Evolutionary conservation across 192 early-diverging fungal species (phyloP).

Genomic region (Allomyces macrogynus): DNA sequence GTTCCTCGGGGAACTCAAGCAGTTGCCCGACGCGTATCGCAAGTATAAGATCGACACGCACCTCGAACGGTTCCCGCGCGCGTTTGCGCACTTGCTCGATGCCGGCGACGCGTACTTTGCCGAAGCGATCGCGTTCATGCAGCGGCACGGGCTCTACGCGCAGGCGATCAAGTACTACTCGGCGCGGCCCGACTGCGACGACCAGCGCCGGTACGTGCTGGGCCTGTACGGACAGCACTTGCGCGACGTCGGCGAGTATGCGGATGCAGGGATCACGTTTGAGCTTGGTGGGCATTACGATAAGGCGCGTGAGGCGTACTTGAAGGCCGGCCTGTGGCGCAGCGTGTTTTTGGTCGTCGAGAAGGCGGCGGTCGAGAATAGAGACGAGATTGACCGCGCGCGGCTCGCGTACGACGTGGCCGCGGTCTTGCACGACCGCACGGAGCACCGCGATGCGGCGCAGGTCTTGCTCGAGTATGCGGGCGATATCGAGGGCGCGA

Average conservation of each 20-base stretch:
- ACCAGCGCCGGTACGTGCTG: slow-evolving; percentile 18
- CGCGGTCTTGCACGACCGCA: slow-evolving; percentile 24
- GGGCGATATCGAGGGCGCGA: slow-evolving; percentile 43
- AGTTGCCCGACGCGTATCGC: slow-evolving; percentile 51
- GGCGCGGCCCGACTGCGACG: slow-evolving; percentile 17
- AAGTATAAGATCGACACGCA: slow-evolving; percentile 75
- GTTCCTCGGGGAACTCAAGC: slow-evolving; percentile 60
- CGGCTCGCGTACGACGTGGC: slow-evolving; percentile 15
- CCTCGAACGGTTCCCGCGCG: slow-evolving; percentile 42
- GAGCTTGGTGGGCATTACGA: slow-evolving; percentile 29
- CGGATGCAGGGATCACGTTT: slow-evolving; percentile 41
- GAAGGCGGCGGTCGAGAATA: slow-evolving; percentile 20
- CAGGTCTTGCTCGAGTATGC: slow-evolving; percentile 47
- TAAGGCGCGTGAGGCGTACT: slow-evolving; percentile 37
- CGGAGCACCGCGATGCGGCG: slow-evolving; percentile 46
- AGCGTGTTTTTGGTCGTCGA: slow-evolving; percentile 44
- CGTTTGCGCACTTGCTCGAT: slow-evolving; percentile 28
- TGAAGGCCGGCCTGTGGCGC: slow-evolving; percentile 34
- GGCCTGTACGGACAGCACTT: slow-evolving; percentile 43
- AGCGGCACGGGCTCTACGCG: slow-evolving; percentile 41
- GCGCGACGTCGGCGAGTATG: slow-evolving; percentile 26
- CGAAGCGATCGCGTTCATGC: slow-evolving; percentile 39
- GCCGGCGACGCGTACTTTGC: slow-evolving; percentile 25
- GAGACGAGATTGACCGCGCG: slow-evolving; percentile 22
- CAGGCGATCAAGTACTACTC: slow-evolving; percentile 33